phyloP scores from a whole-genome alignment of 148 eudicot genomes.

The Amaranthus cruentus region DNA sequence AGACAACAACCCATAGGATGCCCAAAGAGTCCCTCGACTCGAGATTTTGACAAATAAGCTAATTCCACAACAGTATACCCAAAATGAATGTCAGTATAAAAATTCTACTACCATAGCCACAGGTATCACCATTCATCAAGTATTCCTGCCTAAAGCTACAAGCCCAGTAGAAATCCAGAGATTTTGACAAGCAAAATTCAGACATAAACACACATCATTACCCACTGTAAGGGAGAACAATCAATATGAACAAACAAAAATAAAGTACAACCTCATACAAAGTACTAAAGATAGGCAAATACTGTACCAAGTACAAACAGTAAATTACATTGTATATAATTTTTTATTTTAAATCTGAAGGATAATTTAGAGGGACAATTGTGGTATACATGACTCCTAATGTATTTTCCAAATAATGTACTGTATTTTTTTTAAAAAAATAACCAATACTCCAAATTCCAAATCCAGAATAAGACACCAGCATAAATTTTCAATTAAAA shows the following conservation, averaged over 20 bases:
- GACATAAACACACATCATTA: not conserved
- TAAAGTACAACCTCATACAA: not conserved
- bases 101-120: not conserved
- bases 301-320: not conserved
- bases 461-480: not conserved
- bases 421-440: not conserved
- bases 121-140: not conserved
- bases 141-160: not conserved
- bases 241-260: not conserved
- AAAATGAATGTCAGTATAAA: no score
- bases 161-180: not conserved
- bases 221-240: not conserved
- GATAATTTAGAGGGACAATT: no score
- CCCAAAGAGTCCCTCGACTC: no score
- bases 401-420: no score
- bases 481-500: not conserved
- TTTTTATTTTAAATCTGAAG: no score
- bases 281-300: not conserved
- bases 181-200: not conserved
- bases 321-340: not conserved
- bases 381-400: no score
- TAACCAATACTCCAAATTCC: not conserved
- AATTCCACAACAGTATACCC: no score
- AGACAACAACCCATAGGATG: no score
- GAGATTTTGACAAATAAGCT: no score